A percentile compares a stretch with the other conserved stretches of the same genome.
Evolutionary conservation across 75 land plant species (phyloP).

Genomic region (Pseudotsuga menziesii): DNA sequence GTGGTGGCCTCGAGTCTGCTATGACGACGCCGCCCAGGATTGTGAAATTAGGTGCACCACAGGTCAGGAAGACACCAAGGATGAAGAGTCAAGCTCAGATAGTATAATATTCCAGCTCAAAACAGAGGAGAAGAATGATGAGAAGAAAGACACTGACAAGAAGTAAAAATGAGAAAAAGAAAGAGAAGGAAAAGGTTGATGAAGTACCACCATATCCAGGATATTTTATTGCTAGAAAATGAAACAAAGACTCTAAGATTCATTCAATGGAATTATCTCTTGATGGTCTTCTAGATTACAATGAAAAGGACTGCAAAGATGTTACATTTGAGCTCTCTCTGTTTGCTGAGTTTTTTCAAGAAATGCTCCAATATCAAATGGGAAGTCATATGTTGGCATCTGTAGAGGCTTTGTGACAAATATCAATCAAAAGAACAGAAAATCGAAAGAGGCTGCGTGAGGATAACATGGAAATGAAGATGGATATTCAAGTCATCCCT

Average conservation of each 20-base stretch:
- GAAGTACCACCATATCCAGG: slow-evolving; percentile 75
- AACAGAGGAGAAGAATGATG: slow-evolving; percentile 16
- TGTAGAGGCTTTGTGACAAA: slow-evolving; percentile 53
- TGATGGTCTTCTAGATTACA: slow-evolving; percentile 90
- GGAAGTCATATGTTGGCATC: slow-evolving; percentile 59
- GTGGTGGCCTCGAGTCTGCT: no score
- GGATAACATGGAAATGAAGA: slow-evolving; percentile 35
- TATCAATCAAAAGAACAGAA: slow-evolving; percentile 39
- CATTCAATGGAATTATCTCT: slow-evolving; percentile 79
- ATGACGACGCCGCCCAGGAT: no score
- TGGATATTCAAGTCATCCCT: slow-evolving; percentile 26
- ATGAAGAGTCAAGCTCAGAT: no score
- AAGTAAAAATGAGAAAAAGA: slow-evolving; percentile 36
- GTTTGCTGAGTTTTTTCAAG: slow-evolving; percentile 82
- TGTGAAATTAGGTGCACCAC: no score
- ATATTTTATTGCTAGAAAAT: slow-evolving; percentile 61
- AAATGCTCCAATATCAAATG: slow-evolving; percentile 91
- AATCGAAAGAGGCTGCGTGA: slow-evolving; percentile 53
- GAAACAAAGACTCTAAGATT: slow-evolving; percentile 57
- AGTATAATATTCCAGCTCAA: no score
- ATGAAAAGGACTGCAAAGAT: slow-evolving; percentile 83
- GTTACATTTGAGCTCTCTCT: slow-evolving; percentile 93
- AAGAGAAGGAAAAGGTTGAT: slow-evolving; percentile 43
- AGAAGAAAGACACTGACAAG: slow-evolving; percentile 6
- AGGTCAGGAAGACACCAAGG: no score